A percentile compares a stretch with the other conserved stretches of the same genome.
Evolutionary conservation across 208 protist species (phyloP).

Genomic region (Crithidia acanthocephali): DNA sequence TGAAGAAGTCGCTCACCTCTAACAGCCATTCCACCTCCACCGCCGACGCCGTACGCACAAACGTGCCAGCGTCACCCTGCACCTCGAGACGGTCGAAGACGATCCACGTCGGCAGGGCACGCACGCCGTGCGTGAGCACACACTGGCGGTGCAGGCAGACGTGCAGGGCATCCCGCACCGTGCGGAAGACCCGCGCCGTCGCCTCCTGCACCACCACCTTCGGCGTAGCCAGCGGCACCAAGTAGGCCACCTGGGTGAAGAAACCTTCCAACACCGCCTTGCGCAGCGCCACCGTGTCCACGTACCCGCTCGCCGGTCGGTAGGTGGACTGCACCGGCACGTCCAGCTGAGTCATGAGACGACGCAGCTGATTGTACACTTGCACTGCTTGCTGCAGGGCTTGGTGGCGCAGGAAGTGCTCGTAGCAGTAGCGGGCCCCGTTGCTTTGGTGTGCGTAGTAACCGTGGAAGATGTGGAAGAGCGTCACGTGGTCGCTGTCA

Average conservation of each 20-base stretch:
- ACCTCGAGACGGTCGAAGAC: constrained; percentile 88
- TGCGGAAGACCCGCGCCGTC: constrained; percentile 48
- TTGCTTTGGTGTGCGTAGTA: constrained; percentile 43
- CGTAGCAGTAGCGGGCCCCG: constrained; percentile 64
- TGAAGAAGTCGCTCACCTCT: constrained; percentile 72
- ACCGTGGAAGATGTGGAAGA: constrained; percentile 84
- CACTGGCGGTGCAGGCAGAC: constrained; percentile 64
- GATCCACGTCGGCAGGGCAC: constrained; percentile 62
- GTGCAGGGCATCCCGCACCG: constrained; percentile 60
- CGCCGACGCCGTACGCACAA: constrained; percentile 63
- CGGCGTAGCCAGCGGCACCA: constrained; percentile 7
- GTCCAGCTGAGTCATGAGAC: constrained; percentile 52
- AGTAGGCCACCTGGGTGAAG: constrained; percentile 84
- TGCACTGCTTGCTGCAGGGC: constrained; percentile 72
- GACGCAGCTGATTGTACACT: constrained; percentile 79
- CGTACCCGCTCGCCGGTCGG: constrained; percentile 35
- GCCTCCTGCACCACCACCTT: background rate
- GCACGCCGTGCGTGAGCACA: constrained; percentile 25
- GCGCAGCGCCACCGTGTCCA: constrained; percentile 76
- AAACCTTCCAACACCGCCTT: constrained; percentile 85
- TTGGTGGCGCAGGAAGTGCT: constrained; percentile 72
- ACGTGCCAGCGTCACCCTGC: constrained; percentile 72
- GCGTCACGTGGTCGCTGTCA: constrained; percentile 83
- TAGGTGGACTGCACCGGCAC: constrained; percentile 72
- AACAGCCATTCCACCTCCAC: constrained; percentile 83